Conservation (phyloP, 495 filamentous ascomycete genomes). For the Penicillium odoratum region DNA sequence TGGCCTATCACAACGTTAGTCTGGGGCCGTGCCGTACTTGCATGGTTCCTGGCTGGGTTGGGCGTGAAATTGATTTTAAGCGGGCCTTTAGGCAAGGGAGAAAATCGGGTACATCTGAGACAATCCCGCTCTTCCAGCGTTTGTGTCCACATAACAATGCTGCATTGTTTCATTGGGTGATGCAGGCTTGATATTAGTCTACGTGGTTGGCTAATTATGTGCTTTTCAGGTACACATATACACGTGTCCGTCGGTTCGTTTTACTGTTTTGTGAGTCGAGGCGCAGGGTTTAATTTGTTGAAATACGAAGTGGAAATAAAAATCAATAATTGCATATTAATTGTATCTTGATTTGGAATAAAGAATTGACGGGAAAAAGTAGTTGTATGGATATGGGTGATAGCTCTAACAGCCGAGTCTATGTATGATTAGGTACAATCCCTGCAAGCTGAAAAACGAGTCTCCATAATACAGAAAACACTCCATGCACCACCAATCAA, state of each 20-base stretch:
- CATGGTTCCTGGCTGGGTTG: constrained; percentile 18
- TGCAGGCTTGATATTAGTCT: background rate
- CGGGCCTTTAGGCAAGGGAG: constrained; percentile 1
- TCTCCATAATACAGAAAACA: too few relatives aligned
- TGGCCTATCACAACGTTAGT: constrained; percentile 17
- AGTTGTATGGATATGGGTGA: too few relatives aligned
- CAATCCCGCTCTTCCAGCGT: background rate
- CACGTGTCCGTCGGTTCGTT: background rate
- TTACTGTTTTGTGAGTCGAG: background rate
- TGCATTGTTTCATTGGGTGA: constrained; percentile 3
- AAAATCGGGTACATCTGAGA: constrained; percentile 1
- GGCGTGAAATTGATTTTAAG: constrained; percentile 13
- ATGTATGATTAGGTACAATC: too few relatives aligned
- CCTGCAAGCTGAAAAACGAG: too few relatives aligned
- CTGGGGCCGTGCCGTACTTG: constrained; percentile 7
- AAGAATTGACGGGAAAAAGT: background rate
- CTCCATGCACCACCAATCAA: too few relatives aligned
- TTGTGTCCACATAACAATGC: background rate
- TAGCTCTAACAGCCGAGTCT: too few relatives aligned
- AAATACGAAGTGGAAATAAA: too few relatives aligned
- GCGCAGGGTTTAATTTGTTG: too few relatives aligned
- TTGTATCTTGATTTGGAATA: background rate
- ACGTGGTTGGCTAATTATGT: background rate
- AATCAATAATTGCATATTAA: background rate
- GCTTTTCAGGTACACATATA: background rate